Evolutionary conservation across 495 filamentous ascomycete species (phyloP), one percentile per base, ranked within the genome.

Genomic region (Viridothelium virens): DNA sequence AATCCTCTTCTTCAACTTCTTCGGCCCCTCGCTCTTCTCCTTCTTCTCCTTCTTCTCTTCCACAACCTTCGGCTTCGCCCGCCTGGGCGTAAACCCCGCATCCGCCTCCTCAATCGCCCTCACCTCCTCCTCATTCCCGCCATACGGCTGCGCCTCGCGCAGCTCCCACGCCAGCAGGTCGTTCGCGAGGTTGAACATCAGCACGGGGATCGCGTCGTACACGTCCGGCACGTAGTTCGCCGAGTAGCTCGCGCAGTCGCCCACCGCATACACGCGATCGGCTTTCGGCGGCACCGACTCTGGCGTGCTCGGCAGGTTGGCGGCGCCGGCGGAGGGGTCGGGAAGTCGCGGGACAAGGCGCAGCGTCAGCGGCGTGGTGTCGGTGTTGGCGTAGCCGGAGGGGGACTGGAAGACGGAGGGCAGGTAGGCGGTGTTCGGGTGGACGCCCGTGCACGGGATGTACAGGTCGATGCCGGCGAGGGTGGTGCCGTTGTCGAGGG

Each of bases 171-270:
- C 69, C 3, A 70, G 63, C 36, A 76, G 64, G 41, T 76, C 74
- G 59, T 72, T 74, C 25, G 48, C 25, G 50, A 76, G 68, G 65
- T 74, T 76, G 48, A 69, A 56, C 70, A 73, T 69, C 41, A 76
- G 68, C 48, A 69, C 64, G 5, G 72, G 72, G 12, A 73, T 65
- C 3, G 72, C 70, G 10, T 70, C 72, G 62, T 74, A 74, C 48
- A 75, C 71, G 41, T 74, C 74, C 10, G 68, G 62, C 2, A 73
- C 46, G 56, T 63, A 70, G 53, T 74, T 74, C 44, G 63, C 68
- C 18, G 50, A 65, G 62, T 73, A 76, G 59, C 48, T 41, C 33
- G 72, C 74, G 65, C 71, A 71, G 67, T 76, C 73, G 50, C 72
- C 74, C 46, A 72, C 50, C 53, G 71, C 70, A 65, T 73, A 76